Evolutionary conservation across 495 filamentous ascomycete genomes (phyloP).

Genomic region (Polyplosphaeria fusca): DNA sequence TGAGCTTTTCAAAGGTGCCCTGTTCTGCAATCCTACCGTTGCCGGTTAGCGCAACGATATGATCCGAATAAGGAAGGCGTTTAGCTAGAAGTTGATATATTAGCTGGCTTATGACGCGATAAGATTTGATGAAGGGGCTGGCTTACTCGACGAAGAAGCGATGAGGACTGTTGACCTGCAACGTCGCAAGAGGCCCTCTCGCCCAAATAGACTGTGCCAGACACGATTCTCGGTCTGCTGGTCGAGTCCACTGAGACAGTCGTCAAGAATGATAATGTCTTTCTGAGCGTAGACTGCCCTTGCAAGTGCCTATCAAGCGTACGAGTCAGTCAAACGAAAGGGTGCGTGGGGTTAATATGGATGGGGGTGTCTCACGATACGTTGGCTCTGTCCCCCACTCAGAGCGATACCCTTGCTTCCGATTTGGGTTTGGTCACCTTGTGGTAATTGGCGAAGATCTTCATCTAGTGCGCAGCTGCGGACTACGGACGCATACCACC

Average conservation of each 20-base stretch:
- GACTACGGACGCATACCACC: conserved; percentile 61
- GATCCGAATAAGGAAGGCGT: conserved; percentile 45
- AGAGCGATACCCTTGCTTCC: conserved; percentile 64
- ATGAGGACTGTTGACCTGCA: conserved; percentile 52
- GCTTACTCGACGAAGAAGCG: conserved; percentile 48
- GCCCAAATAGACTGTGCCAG: conserved; percentile 52
- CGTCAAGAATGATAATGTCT: conserved; percentile 56
- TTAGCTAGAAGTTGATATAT: conserved; percentile 26
- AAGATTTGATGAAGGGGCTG: background rate
- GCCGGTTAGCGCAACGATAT: conserved; percentile 46
- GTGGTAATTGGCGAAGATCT: conserved; percentile 45
- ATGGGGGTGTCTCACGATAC: conserved; percentile 47
- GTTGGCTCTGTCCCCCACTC: conserved; percentile 65
- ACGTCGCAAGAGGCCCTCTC: conserved; percentile 50
- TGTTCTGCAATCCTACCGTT: conserved; percentile 46
- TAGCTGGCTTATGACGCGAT: background rate
- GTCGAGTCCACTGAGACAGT: conserved; percentile 62
- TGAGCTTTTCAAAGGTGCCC: conserved; percentile 44
- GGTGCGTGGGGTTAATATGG: conserved; percentile 3
- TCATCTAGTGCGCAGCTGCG: conserved; percentile 59
- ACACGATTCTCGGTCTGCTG: conserved; percentile 58
- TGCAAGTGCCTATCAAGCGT: conserved; percentile 46
- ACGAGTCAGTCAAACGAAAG: conserved; percentile 4
- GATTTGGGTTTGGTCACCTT: conserved; percentile 57
- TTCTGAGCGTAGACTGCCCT: conserved; percentile 57